Conservation (phyloP, 176 grass and related monocot genomes). For the Carex scoparia region DNA sequence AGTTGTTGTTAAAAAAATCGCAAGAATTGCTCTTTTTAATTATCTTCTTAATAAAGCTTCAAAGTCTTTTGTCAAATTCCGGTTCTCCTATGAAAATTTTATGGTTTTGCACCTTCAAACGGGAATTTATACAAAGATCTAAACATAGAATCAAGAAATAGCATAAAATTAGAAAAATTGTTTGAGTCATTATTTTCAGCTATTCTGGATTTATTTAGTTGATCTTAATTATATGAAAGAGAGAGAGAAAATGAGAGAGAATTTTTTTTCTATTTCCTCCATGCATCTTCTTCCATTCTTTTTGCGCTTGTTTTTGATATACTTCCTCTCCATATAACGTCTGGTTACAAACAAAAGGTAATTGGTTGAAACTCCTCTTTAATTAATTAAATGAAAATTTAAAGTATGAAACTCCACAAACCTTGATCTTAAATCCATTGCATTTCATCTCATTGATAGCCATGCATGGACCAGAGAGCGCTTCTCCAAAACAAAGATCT, state of each 20-base stretch:
- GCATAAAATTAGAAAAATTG: slow-evolving; percentile 17
- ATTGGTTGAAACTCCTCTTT: slow-evolving; percentile 8
- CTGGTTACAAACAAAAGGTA: background rate
- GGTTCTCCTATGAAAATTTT: background rate
- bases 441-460: slow-evolving; percentile 23
- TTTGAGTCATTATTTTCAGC: background rate
- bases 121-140: background rate
- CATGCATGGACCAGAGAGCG: slow-evolving; percentile 17
- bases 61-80: background rate
- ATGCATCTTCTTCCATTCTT: background rate
- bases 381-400: background rate
- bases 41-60: background rate
- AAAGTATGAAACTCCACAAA: slow-evolving; percentile 20
- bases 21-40: background rate
- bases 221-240: background rate
- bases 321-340: background rate
- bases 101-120: background rate
- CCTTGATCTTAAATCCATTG: slow-evolving; percentile 9
- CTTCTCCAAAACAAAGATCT: slow-evolving; percentile 20
- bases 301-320: background rate
- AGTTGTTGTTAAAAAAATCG: no score
- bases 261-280: background rate
- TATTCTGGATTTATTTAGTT: slow-evolving; percentile 14
- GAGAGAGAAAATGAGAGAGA: background rate
- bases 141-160: background rate